phyloP scores from a whole-genome alignment of 495 filamentous ascomycete species.

The Talaromyces liani region DNA sequence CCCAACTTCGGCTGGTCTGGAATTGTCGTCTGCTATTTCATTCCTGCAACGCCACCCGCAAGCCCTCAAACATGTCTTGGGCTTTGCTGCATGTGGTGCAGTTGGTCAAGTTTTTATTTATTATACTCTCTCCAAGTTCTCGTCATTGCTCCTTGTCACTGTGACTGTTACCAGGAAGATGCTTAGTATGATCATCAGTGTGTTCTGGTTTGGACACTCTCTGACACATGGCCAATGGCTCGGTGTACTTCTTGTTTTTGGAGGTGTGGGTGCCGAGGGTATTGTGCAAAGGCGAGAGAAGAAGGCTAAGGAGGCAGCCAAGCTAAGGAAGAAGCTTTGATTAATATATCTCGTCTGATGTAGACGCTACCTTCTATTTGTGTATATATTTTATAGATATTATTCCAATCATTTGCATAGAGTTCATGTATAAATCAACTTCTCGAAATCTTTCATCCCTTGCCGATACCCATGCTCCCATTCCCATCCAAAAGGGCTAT shows the following conservation, averaged over 20 bases:
- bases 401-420: background rate
- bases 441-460: conserved; percentile 36
- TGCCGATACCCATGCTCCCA: conserved; percentile 45
- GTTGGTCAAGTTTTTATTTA: conserved; percentile 97
- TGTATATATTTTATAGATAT: background rate
- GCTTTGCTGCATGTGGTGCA: conserved; percentile 87
- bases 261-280: conserved; percentile 88
- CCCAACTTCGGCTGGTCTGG: conserved; percentile 47
- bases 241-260: conserved; percentile 87
- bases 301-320: conserved; percentile 61
- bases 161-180: conserved; percentile 98
- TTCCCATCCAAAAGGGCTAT: conserved; percentile 37
- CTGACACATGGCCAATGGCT: conserved; percentile 83
- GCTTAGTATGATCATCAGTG: conserved; percentile 96
- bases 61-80: conserved; percentile 76
- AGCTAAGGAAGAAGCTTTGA: conserved; percentile 31
- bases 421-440: conserved; percentile 17
- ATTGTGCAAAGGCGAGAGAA: conserved; percentile 78
- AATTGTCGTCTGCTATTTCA: conserved; percentile 67
- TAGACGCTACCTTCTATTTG: background rate
- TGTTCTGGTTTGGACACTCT: conserved; percentile 87
- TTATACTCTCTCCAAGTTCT: conserved; percentile 88
- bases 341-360: background rate
- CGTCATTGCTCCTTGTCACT: conserved; percentile 84
- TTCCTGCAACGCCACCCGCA: conserved; percentile 73